Evolutionary conservation across 768 basidiomycete genomes (phyloP), one percentile per base, ranked within the genome.

Genomic region (Leccinum incarnatum): DNA sequence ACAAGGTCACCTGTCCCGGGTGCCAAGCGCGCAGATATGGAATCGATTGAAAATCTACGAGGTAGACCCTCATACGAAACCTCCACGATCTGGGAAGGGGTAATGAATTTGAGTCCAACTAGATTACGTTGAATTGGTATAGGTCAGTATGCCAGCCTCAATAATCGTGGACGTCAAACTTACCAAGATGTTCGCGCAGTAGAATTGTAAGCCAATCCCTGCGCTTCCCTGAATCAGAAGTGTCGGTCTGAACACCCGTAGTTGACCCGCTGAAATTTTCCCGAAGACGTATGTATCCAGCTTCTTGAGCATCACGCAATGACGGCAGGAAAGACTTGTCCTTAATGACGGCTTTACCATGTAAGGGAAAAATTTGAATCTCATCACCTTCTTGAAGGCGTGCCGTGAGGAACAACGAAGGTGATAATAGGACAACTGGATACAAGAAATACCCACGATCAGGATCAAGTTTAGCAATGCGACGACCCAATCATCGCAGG

Each of bases 21-120:
- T 46, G 58, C 32, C 32, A 34, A 63, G 40, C 60, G 67, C 46
- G 73, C 64, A 42, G 78, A 77, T 21, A 86, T 77, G 27, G 78
- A 76, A 56, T 74, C 67, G n/a, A 89, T 74, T 15, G 73, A 69
- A 69, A 92, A 93, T 53, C 76, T 78, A 42, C 86, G 86, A 14
- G 61, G 67, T 45, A 65, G 68, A 27, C 85, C 83, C 75, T 93
- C 89, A 67, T 88, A 93, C 17, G 65, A 61, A 19, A 90, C 77
- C 60, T 88, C 80, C 46, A 93, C 58, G 5, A 81, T 72, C 68
- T 93, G 91, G 9, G 76, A 76, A 40, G 76, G 70, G 11, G 83
- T 83, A 61, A 92, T 73, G 67, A 86, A 89, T 68, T 85, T 89
- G 14, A 91, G 75, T 66, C 88, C 85, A 47, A 92, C 92, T 93